Conservation (phyloP, 78 protist genomes). For the Blattamonas nauphoetae region DNA sequence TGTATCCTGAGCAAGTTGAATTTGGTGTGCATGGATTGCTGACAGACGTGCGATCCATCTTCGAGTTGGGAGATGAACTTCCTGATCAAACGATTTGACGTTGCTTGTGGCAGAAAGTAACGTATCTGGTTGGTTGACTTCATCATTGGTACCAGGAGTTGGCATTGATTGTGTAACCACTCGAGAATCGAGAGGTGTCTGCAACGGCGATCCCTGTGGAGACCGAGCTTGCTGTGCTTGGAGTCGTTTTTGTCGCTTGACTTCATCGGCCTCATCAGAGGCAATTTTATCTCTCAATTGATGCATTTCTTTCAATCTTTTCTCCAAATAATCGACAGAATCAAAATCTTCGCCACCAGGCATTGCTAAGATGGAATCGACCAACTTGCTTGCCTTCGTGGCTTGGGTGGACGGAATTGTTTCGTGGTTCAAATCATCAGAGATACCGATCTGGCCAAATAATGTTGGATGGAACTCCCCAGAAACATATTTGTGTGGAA, state of each 20-base stretch:
- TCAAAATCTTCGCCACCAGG: not conserved
- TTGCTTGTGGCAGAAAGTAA: not conserved
- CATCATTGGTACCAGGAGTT: not conserved
- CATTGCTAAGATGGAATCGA: not conserved
- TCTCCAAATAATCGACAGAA: not conserved
- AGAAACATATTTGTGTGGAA: not conserved
- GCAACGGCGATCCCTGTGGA: not conserved
- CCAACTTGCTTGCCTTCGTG: not conserved
- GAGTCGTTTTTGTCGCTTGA: not conserved
- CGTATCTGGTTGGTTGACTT: not conserved
- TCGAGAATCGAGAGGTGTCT: not conserved
- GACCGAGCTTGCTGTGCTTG: not conserved
- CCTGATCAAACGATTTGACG: not conserved
- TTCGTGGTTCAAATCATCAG: not conserved
- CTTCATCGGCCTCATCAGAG: not conserved
- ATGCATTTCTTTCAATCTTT: not conserved
- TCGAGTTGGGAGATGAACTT: not conserved
- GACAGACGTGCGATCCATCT: not conserved
- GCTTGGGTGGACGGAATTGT: not conserved
- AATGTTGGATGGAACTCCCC: not conserved
- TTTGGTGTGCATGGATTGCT: not conserved
- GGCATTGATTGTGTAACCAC: not conserved
- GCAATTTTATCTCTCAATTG: not conserved
- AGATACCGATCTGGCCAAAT: not conserved
- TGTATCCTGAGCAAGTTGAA: not conserved